Evolutionary conservation across 306 rosid genomes (phyloP), one percentile per base, ranked within the genome.

Genomic region (Malus sylvestris): DNA sequence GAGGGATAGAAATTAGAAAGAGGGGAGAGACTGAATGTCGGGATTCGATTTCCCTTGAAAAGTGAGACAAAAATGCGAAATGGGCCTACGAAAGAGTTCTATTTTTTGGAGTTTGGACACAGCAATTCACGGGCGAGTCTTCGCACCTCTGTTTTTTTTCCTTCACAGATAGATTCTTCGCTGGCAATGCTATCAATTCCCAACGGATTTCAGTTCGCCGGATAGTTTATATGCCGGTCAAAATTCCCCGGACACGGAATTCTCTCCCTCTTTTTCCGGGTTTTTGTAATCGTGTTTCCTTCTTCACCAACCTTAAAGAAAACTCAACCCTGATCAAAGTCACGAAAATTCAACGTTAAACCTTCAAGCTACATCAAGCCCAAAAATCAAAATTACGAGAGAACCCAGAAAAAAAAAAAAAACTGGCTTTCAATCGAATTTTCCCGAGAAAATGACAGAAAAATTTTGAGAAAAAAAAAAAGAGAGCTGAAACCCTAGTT

Each of bases 271-370:
- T 52, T 46, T 64, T 53, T 13, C 15, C 27, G 15, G 44, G 42
- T 23, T 29, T 53, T 22, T 53, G 40, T 61, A 16, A 23, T 19
- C 44, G 20, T 67, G 10, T 12, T 29, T 67, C 45, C 18, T 58
- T 19, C 38, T 81, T 79, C 77, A 86, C 88, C 61, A 68, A 73
- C 79, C 91, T 85, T 85, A 57, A 87, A 85, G 90, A 81, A 82
- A 88, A 88, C 91, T 90, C 89, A 78, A 90, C 62, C 7, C 29
- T 25, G 51, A 32, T 0, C 44, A 72, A 58, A 58, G 74, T 59
- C 76, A 51, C 77, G 77, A 76, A 73, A n/a, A 81, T 80, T 74
- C 67, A 76, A 73, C 84, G 78, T 62, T 59, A 81, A 86, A 66
- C 57, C 86, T 85, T 89, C n/a, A 76, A 82, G 76, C 14, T 33